Conservation (phyloP, 306 rosid species). For the Cicer chorassanicum region DNA sequence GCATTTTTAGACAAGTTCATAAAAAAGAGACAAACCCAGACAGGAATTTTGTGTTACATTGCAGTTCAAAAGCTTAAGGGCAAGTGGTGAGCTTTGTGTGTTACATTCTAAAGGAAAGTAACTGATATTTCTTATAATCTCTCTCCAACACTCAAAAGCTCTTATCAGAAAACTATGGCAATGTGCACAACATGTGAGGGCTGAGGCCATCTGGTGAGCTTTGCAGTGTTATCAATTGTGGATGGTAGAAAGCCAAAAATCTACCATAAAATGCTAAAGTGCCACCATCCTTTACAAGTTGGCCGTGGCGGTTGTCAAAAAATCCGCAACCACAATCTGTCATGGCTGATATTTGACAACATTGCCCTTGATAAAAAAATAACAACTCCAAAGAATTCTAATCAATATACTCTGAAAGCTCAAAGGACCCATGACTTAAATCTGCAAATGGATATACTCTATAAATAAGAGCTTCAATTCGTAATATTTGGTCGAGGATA, state of each 20-base stretch:
- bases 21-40: conserved; percentile 16
- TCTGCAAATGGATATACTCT: conserved; percentile 4
- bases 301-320: no score
- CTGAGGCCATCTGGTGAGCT: conserved; percentile 11
- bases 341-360: no score
- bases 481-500: background rate
- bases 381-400: background rate
- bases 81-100: no score
- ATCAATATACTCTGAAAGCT: background rate
- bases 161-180: background rate
- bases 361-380: background rate
- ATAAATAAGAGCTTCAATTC: background rate
- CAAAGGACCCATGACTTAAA: conserved; percentile 1
- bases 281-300: no score
- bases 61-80: no score
- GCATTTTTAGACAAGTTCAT: conserved; percentile 27
- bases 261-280: no score
- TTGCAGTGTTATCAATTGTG: background rate
- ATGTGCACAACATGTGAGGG: background rate
- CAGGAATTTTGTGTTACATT: background rate
- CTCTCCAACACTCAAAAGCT: background rate
- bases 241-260: no score
- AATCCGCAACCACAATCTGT: no score
- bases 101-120: background rate
- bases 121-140: background rate